Evolutionary conservation across 148 eudicot genomes (phyloP).

Genomic region (Linanthus parryae): DNA sequence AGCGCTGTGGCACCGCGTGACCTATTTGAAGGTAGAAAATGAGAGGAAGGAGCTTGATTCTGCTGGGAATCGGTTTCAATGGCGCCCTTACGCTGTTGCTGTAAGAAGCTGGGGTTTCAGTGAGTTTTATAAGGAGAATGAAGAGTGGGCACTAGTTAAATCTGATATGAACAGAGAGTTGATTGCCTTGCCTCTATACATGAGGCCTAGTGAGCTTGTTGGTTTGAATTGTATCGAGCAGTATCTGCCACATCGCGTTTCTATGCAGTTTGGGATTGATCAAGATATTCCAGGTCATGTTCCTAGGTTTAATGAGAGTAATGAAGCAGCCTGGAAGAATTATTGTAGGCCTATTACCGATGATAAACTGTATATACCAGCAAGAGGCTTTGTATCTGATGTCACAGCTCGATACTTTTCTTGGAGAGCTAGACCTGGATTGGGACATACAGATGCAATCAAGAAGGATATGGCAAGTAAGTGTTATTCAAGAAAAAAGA

Average conservation of each 20-base stretch:
- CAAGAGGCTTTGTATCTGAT: slow-evolving; percentile 6
- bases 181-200: slow-evolving; percentile 6
- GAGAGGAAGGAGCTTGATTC: slow-evolving; percentile 9
- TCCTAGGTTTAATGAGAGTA: neutral
- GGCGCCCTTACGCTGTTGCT: slow-evolving; percentile 23
- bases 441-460: neutral
- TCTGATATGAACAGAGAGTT: slow-evolving; percentile 6
- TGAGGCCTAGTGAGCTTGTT: slow-evolving; percentile 8
- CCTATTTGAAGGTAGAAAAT: neutral
- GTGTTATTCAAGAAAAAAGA: too few relatives aligned
- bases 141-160: neutral
- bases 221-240: slow-evolving; percentile 10
- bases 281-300: slow-evolving; percentile 14
- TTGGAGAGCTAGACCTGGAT: too few relatives aligned
- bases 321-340: slow-evolving; percentile 11
- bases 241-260: slow-evolving; percentile 21
- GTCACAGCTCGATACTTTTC: neutral
- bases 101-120: slow-evolving; percentile 8
- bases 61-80: slow-evolving; percentile 12
- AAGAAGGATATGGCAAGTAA: neutral
- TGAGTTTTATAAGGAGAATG: slow-evolving; percentile 13
- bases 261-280: slow-evolving; percentile 24
- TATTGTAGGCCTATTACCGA: slow-evolving; percentile 11
- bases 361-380: slow-evolving; percentile 8
- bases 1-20: slow-evolving; percentile 27